These are phyloP conservation scores for Rhodofomes roseus DNA, from an alignment of 1,284 basidiomycete genomes.

Conservation along the genomic window DNA sequence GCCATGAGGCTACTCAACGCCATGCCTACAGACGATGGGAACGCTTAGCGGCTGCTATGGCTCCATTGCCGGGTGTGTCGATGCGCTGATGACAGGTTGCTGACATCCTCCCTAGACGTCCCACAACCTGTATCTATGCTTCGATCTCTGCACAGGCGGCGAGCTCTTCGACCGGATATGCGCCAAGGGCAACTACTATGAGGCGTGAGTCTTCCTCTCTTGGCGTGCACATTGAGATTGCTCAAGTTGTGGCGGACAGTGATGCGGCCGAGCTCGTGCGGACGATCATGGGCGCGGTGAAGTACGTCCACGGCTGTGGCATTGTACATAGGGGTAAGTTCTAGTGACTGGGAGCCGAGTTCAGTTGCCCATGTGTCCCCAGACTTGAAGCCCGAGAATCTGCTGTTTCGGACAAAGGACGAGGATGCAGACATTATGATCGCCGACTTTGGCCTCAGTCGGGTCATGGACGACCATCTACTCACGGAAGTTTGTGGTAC, in stretches of 20 bases:
- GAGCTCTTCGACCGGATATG: conserved; percentile 99
- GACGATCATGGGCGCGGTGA: conserved; percentile 84
- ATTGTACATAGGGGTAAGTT: conserved; percentile 88
- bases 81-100: not conserved
- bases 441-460: conserved; percentile 92
- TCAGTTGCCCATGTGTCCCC: not conserved
- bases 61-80: not conserved
- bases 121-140: conserved; percentile 93
- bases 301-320: conserved; percentile 89
- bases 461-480: conserved; percentile 86
- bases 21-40: not conserved
- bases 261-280: conserved; percentile 90
- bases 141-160: conserved; percentile 96
- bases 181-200: conserved; percentile 95
- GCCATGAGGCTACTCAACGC: not conserved
- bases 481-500: conserved; percentile 96
- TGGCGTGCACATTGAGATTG: not conserved
- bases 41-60: no score
- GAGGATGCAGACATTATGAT: conserved; percentile 96
- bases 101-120: conserved; percentile 54
- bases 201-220: conserved; percentile 57
- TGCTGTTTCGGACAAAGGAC: conserved; percentile 87
- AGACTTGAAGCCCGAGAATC: conserved; percentile 97
- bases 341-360: not conserved
- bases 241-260: conserved; percentile 33